phyloP scores from a whole-genome alignment of 108 stramenopile species.

The Aurantiochytrium sp. region DNA sequence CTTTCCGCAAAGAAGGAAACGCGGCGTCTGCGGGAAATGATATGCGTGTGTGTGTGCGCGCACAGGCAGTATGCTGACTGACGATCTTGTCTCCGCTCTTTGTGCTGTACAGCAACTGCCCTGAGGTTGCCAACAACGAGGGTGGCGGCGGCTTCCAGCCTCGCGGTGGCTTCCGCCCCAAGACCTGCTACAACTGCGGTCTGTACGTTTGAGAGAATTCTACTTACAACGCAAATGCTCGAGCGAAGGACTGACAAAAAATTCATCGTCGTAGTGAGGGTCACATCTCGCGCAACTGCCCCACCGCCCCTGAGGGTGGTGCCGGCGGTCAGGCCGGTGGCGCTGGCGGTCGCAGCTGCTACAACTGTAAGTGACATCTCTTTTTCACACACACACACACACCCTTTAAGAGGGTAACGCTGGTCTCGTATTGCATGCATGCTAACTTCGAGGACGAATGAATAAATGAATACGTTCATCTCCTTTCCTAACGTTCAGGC shows the following conservation, averaged over 20 bases:
- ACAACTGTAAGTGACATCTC: background rate
- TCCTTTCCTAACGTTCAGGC: background rate
- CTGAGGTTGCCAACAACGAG: background rate
- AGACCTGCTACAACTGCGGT: constrained; percentile 70
- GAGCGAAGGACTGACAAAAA: no score
- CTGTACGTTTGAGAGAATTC: no score
- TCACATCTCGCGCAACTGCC: constrained; percentile 56
- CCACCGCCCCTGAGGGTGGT: background rate
- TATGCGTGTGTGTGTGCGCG: no score
- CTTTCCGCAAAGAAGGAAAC: no score
- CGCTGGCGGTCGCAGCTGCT: background rate
- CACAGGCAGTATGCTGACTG: no score
- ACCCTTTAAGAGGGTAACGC: background rate
- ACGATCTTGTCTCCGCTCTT: background rate
- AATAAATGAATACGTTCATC: background rate
- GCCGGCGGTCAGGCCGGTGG: background rate
- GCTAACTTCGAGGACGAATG: background rate
- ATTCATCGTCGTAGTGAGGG: constrained; percentile 30
- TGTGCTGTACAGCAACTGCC: background rate
- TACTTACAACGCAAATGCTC: no score
- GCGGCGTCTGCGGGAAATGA: no score
- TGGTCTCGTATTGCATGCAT: background rate
- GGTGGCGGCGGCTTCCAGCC: constrained; percentile 20
- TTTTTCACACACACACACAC: background rate
- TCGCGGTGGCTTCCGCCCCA: constrained; percentile 26